Percentiles rank a stretch among this genome's conserved stretches.
Conservation (phyloP, 2,329 filamentous ascomycete genomes). For the Alternaria infectoria region DNA sequence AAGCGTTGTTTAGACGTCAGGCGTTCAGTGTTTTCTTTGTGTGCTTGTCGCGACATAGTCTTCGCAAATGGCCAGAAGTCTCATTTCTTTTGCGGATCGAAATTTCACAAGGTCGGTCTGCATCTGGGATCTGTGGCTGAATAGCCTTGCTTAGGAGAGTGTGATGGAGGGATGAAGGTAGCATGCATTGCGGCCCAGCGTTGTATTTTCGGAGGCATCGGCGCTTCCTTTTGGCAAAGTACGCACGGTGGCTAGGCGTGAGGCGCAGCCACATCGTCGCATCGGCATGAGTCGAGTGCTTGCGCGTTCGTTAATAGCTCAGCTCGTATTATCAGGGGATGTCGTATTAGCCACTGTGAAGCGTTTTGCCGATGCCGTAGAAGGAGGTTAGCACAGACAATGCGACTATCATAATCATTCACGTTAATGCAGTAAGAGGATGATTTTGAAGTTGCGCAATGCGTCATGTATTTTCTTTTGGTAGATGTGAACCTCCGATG, state of each 20-base stretch:
- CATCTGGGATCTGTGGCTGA: background rate
- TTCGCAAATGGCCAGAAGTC: background rate
- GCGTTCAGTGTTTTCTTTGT: background rate
- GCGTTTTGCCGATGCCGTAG: background rate
- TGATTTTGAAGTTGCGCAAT: slow-evolving; percentile 6
- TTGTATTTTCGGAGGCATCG: background rate
- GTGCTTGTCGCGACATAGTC: background rate
- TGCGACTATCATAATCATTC: background rate
- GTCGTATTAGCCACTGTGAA: background rate
- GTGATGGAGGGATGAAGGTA: background rate
- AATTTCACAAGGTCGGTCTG: background rate
- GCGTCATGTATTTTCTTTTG: slow-evolving; percentile 16
- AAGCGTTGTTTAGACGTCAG: background rate
- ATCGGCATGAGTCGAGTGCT: background rate
- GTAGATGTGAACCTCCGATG: slow-evolving; percentile 17
- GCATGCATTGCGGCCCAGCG: background rate
- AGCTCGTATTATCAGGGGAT: background rate
- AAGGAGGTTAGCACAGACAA: background rate
- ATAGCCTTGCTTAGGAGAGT: background rate
- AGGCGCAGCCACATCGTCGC: background rate
- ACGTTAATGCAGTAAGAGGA: background rate
- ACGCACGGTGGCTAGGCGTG: background rate
- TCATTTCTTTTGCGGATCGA: background rate
- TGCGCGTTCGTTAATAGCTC: background rate
- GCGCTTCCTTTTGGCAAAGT: background rate